A percentile compares a stretch with the other conserved stretches of the same genome.
These are phyloP conservation scores for Ettlia oleoabundans DNA, from an alignment of 139 green algal species.

Conservation along the genomic window DNA sequence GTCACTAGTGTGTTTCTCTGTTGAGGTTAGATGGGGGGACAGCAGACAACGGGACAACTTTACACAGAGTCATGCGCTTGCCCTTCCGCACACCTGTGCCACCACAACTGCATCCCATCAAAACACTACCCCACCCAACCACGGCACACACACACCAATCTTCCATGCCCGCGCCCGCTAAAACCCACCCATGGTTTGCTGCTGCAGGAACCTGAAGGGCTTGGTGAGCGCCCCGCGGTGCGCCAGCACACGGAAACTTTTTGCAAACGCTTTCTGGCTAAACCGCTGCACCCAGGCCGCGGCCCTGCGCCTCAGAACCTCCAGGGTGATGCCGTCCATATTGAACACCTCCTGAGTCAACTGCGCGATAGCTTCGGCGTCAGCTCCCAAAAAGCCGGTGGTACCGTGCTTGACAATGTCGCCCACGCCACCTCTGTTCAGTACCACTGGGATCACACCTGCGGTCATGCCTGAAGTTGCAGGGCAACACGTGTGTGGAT, in stretches of 20 bases:
- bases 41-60: too few relatives aligned
- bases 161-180: neutral
- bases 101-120: too few relatives aligned
- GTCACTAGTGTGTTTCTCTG: too few relatives aligned
- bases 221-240: constrained; percentile 23
- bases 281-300: constrained; percentile 19
- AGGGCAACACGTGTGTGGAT: too few relatives aligned
- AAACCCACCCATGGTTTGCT: constrained; percentile 12
- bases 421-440: constrained; percentile 22
- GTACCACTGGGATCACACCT: constrained; percentile 30
- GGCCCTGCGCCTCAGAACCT: neutral
- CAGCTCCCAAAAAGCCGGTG: constrained; percentile 13
- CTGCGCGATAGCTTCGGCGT: neutral
- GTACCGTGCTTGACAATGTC: constrained; percentile 29
- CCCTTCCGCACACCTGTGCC: too few relatives aligned
- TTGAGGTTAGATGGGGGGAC: too few relatives aligned
- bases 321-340: neutral
- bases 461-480: constrained; percentile 40
- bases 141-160: neutral
- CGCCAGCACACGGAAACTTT: constrained; percentile 24
- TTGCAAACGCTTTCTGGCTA: constrained; percentile 5
- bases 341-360: neutral
- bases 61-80: too few relatives aligned
- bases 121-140: neutral
- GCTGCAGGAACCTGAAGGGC: constrained; percentile 28